phyloP scores from a whole-genome alignment of 2,329 filamentous ascomycete genomes.

The Colletotrichum lindemuthianum region DNA sequence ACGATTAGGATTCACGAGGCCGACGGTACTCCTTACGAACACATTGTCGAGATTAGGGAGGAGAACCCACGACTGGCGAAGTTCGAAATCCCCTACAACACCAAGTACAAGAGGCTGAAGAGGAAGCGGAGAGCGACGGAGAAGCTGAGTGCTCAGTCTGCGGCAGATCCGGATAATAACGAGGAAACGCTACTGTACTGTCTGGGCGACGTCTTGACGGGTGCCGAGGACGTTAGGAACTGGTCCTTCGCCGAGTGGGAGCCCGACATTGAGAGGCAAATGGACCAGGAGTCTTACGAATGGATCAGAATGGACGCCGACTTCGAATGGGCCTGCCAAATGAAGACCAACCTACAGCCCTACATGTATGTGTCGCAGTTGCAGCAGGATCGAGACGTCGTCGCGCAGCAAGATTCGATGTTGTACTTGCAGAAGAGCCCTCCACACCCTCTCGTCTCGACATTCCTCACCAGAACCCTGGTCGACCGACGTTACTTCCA shows the following conservation, averaged over 20 bases:
- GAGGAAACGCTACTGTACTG: constrained; percentile 91
- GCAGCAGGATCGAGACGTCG: constrained; percentile 95
- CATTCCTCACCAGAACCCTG: constrained; percentile 87
- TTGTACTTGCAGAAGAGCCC: constrained; percentile 75
- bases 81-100: constrained; percentile 97
- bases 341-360: constrained; percentile 82
- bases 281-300: constrained; percentile 97
- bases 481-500: constrained; percentile 95
- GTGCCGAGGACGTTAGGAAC: constrained; percentile 79
- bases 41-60: constrained; percentile 95
- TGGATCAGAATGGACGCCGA: constrained; percentile 99
- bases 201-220: constrained; percentile 88
- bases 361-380: constrained; percentile 99
- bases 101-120: constrained; percentile 98
- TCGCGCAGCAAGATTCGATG: constrained; percentile 83
- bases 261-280: constrained; percentile 85
- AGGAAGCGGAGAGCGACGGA: constrained; percentile 64
- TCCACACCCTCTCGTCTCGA: constrained; percentile 84
- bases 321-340: constrained; percentile 95
- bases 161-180: constrained; percentile 64
- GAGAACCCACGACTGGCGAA: constrained; percentile 77
- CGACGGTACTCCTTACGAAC: constrained; percentile 97
- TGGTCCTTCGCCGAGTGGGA: constrained; percentile 94
- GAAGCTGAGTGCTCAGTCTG: constrained; percentile 67
- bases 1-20: constrained; percentile 98